These are phyloP conservation scores for Phytopythium cucurbitacearum DNA, from an alignment of 352 stramenopile species.

Conservation along the genomic window DNA sequence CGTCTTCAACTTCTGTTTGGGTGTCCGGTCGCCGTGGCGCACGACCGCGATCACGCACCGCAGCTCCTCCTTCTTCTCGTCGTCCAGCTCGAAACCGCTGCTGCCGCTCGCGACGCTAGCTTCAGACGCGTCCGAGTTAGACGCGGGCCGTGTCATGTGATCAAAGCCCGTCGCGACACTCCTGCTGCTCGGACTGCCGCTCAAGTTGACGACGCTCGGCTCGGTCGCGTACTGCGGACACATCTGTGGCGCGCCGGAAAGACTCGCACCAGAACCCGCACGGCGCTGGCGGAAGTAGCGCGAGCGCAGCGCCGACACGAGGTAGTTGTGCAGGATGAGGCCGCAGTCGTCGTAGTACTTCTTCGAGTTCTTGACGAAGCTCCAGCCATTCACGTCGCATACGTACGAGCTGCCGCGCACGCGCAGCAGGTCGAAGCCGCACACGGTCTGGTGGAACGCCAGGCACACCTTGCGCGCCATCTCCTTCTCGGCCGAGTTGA, in stretches of 20 bases:
- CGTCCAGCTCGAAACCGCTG: conserved; percentile 39
- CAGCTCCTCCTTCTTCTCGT: conserved; percentile 93
- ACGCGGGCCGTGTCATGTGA: conserved; percentile 46
- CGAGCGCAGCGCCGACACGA: conserved; percentile 74
- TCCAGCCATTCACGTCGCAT: conserved; percentile 99
- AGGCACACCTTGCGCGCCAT: conserved; percentile 94
- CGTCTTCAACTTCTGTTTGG: conserved; percentile 99
- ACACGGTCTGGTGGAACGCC: conserved; percentile 98
- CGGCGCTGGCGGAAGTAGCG: conserved; percentile 73
- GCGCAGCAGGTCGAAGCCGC: conserved; percentile 98
- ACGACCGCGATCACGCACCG: conserved; percentile 98
- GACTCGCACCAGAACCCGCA: conserved; percentile 36
- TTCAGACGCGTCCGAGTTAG: conserved; percentile 62
- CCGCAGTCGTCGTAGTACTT: conserved; percentile 99
- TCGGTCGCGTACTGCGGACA: conserved; percentile 80
- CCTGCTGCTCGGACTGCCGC: conserved; percentile 9
- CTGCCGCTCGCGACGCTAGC: conserved; percentile 58
- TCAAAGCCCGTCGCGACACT: conserved; percentile 19
- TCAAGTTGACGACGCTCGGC: conserved; percentile 18
- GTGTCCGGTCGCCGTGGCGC: conserved; percentile 97
- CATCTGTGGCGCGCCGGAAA: conserved; percentile 39
- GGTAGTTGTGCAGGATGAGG: conserved; percentile 92
- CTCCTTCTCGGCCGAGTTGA: conserved; percentile 98
- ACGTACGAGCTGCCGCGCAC: conserved; percentile 93
- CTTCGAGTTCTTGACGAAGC: conserved; percentile 97